Percentiles rank a stretch among this genome's conserved stretches.
Conservation (phyloP, 2,329 filamentous ascomycete genomes). For the Neoascochyta sp. region DNA sequence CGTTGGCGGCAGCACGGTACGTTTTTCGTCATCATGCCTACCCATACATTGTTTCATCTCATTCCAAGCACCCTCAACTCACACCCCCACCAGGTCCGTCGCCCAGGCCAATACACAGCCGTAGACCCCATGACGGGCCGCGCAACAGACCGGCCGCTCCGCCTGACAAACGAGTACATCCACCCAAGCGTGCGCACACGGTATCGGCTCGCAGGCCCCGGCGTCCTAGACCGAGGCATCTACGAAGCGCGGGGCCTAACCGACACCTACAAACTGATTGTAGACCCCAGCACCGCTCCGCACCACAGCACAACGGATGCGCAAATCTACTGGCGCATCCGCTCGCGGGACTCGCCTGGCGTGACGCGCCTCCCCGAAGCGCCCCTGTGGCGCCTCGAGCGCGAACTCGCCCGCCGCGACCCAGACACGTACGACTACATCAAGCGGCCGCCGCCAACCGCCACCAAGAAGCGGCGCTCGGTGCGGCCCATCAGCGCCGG, state of each 20-base stretch:
- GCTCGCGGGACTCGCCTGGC: slow-evolving; percentile 35
- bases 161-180: slow-evolving; percentile 51
- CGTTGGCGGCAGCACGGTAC: slow-evolving; percentile 43
- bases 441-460: slow-evolving; percentile 32
- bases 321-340: slow-evolving; percentile 44
- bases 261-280: slow-evolving; percentile 46
- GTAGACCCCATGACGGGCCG: slow-evolving; percentile 44
- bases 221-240: slow-evolving; percentile 42
- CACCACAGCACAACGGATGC: slow-evolving; percentile 31
- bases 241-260: slow-evolving; percentile 47
- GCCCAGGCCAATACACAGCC: slow-evolving; percentile 48
- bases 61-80: no score
- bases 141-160: slow-evolving; percentile 43
- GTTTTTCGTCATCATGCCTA: slow-evolving; percentile 3
- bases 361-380: slow-evolving; percentile 44
- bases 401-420: slow-evolving; percentile 42
- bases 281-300: slow-evolving; percentile 36
- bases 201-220: slow-evolving; percentile 45
- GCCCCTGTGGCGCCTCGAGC: slow-evolving; percentile 45
- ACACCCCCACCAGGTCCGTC: slow-evolving; percentile 35
- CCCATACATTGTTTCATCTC: slow-evolving; percentile 5
- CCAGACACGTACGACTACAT: slow-evolving; percentile 43
- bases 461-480: slow-evolving; percentile 13
- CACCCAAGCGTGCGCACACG: slow-evolving; percentile 49
- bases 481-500: slow-evolving; percentile 16